Base-by-base conservation (phyloP, 768 basidiomycete species). In the Panellus pusillus region DNA sequence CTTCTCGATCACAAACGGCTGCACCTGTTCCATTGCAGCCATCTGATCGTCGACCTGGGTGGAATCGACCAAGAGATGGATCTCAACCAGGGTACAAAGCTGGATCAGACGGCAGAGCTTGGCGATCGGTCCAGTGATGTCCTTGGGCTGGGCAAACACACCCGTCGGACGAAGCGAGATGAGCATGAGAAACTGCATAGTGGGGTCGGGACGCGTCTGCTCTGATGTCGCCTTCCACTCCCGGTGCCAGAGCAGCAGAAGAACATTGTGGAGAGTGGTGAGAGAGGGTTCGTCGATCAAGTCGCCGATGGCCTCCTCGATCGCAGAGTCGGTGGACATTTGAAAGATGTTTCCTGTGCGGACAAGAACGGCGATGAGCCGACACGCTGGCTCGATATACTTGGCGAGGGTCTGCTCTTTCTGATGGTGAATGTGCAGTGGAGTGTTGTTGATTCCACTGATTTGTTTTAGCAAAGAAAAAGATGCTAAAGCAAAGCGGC, bases 401-500 rank as follows among this genome's bases (percentile, higher is more conserved):
- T 2, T 9, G 6, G 44, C 14, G 0, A 50, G 42, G 17, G 67
- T 47, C 0, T 51, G 57, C 1, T n/a, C 13, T 0, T 46, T 39
- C 6, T 62, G 29, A 28, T 61, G 52, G 7, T 68, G 64, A 1
- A 50, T 53, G 13, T 65, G 62, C 14, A 70, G 54, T 0, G 67
- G 66, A 0, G 46, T 62, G 52, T 68, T 64, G 44, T 56, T 61
- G n/a, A 68, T 64, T 0, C 64, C 61, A 5, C 55, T 61, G 13
- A 17, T 50, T 19, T n/a, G 37, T 24, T 38, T 40, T 40, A 40
- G 39, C 9, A 18, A 9, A 4, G 3, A 35, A 35, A 46, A 35
- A 6, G 3, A 48, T 3, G 9, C 9, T 19, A 13, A 48, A 43
- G 9, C 15, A 43, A 11, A 44, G 19, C 19, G 6, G 7, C 27